Evolutionary conservation across 208 protist genomes (phyloP), one percentile per base, ranked within the genome.

Genomic region (Herpetomonas tarakana): DNA sequence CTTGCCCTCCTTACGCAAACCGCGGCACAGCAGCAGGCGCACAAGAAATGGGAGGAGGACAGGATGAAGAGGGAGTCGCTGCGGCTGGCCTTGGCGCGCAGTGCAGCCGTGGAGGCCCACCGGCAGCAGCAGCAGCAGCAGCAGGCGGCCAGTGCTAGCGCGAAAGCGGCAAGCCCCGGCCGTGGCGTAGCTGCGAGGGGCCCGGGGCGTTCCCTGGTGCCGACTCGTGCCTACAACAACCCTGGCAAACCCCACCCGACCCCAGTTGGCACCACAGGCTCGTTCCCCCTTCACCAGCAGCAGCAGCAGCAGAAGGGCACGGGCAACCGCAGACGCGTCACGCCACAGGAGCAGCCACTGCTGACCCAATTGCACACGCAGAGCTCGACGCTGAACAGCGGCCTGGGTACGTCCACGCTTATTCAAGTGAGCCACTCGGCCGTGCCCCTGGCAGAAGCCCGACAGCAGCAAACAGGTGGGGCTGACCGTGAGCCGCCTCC

Each of bases 51-150:
- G 26, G 46, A 52, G 6, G 29, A 54, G 2, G 11, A 38, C 6
- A 44, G 58, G 1, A 28, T 41, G 25, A 2, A 29, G 22, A 18
- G 58, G 22, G 58, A 63, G 47, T 12, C 58, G 22, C 29, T 53
- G 25, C 44, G 46, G 16, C 2, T 41, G 11, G 22, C 50, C 2
- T 11, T 63, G 46, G 28, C 27, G 2, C 58, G 58, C 22, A 53
- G 50, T 31, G 58, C 58, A 1, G 47, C 58, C 26, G 19, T 18
- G 29, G 29, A 44, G 21, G 28, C 44, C 16, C 3, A 39, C 29
- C 22, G 28, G 2, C 51, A 30, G 30, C 27, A 49, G 54, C 35
- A 14, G 38, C 3, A 59, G 54, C 39, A 25, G 19, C n/a, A 35
- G 52, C 44, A n/a, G 35, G 25, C 35, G 19, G 26, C 55, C 55